Base-by-base conservation (phyloP, 2,329 filamentous ascomycete genomes). In the Phaeosphaeriaceae sp. region DNA sequence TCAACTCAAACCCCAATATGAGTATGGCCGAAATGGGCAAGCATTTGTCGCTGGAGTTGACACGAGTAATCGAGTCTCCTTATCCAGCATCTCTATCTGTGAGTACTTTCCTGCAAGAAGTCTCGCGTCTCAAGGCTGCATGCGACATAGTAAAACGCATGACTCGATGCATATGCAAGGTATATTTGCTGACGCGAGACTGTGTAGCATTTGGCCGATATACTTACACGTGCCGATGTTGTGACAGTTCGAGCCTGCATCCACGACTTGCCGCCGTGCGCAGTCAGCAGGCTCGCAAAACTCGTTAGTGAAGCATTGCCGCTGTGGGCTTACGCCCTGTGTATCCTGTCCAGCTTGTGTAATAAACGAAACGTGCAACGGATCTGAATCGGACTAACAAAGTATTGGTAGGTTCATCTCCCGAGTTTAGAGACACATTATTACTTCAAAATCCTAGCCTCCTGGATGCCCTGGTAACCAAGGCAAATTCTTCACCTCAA, bases 21-120 rank as follows among this genome's bases (percentile, higher is more conserved):
- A 26, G 7, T 26, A 69, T 66, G 60, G 48, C 53, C 35, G 50
- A 56, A 37, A 37, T 56, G 39, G 42, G 47, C 40, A 48, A 50
- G 17, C 46, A 58, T 21, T 48, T 81, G 16, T 62, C 72, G 23
- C 56, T 63, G 15, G 79, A 81, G 63, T 60, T 82, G 48, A 72
- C 76, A 49, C 76, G 77, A 35, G 66, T 82, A 34, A 68, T 81
- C 33, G 73, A 74, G 6, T 76, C 78, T 28, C 74, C 76, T 17
- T 83, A 81, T 56, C 75, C 77, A n/a, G 75, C 79, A 13, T 78
- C 76, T 21, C 68, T 83, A 35, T 76, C 77, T 63, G 80, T 82
- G 67, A 61, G 71, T 66, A 68, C 20, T 20, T 18, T 28, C 34
- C 56, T 49, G 42, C 50, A 40, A 34, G 17, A 40, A 34, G 17